Base-by-base conservation (phyloP, 805 yeast genomes). In the Clavispora vitiphila region DNA sequence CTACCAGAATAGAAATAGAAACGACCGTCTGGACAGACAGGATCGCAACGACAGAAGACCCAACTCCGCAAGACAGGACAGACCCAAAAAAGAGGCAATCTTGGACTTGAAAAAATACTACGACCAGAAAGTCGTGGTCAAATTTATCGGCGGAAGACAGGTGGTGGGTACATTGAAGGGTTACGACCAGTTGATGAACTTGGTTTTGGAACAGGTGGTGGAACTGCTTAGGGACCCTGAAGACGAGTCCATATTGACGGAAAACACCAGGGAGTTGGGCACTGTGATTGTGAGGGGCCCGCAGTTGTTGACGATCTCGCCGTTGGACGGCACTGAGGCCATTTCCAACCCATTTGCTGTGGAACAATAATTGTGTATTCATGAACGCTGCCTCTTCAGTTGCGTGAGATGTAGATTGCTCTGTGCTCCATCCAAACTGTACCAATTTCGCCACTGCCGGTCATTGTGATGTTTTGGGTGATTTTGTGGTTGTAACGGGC, bases 11-110 rank as follows among this genome's bases (percentile, higher is more conserved):
- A 41, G 43, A 26, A 37, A 40, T 37, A 41, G 47, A 37, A 41
- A 35, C 19, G 39, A 37, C 34, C 29, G 39, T 25, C 15, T 20
- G 8, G 39, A 37, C 26, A 37, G 39, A 27, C 18, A 20, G n/a
- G 37, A 34, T 4, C 25, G 37, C 25, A 35, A 14, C 32, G 23
- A 21, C 40, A 35, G 42, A 36, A 25, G 30, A 27, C 31, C 22
- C 35, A 18, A 31, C 26, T 7, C 37, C 25, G 12, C 34, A 24
- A 43, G 46, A 37, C 55, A 46, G 25, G 88, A 82, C 51, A 80
- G 88, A 11, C 98, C 97, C 27, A 86, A 85, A 69, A 84, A 88
- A 64, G 96, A 90, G 48, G 95, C 96, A 18, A 86, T 90, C 45
- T 70, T 88, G 42, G 89, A 90, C 60, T 70, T 93, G 45, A 77